phyloP scores from a whole-genome alignment of 1,284 basidiomycete species.

The Phlebopus sp. region DNA sequence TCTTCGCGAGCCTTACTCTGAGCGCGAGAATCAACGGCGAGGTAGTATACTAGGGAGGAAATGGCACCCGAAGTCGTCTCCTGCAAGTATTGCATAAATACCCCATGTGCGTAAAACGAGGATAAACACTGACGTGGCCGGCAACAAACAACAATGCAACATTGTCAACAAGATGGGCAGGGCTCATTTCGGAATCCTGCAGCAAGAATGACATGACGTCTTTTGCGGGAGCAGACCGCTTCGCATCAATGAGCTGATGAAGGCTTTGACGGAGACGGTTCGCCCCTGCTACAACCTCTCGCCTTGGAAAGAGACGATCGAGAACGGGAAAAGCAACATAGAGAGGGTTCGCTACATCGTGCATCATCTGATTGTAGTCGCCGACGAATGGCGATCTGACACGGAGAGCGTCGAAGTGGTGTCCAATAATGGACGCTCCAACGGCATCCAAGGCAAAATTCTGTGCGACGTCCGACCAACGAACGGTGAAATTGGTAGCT shows the following conservation, averaged over 20 bases:
- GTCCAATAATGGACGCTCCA: slow-evolving; percentile 33
- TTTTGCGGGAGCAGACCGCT: slow-evolving; percentile 21
- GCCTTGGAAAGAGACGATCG: too few relatives aligned
- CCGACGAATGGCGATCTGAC: slow-evolving; percentile 29
- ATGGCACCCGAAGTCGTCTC: slow-evolving; percentile 36
- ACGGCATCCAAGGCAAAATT: slow-evolving; percentile 32
- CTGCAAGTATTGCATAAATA: slow-evolving; percentile 8
- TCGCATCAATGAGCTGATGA: neutral
- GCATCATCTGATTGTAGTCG: slow-evolving; percentile 34
- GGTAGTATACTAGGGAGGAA: slow-evolving; percentile 31
- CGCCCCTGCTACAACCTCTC: too few relatives aligned
- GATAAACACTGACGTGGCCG: too few relatives aligned
- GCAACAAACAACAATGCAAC: slow-evolving; percentile 34
- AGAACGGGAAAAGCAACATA: slow-evolving; percentile 20
- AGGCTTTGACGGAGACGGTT: too few relatives aligned
- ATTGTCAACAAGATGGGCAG: slow-evolving; percentile 33
- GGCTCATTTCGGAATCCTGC: slow-evolving; percentile 27
- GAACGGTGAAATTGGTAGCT: slow-evolving; percentile 13
- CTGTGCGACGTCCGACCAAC: slow-evolving; percentile 29
- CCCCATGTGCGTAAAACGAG: neutral
- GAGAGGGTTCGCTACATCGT: slow-evolving; percentile 29
- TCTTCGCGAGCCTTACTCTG: slow-evolving; percentile 29
- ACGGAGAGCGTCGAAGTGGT: slow-evolving; percentile 35
- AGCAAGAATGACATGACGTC: slow-evolving; percentile 37
- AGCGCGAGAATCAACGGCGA: slow-evolving; percentile 30